Percentiles rank a stretch among this genome's conserved stretches.
Evolutionary conservation across 148 eudicot genomes (phyloP).

Genomic region (Fagopyrum tataricum): DNA sequence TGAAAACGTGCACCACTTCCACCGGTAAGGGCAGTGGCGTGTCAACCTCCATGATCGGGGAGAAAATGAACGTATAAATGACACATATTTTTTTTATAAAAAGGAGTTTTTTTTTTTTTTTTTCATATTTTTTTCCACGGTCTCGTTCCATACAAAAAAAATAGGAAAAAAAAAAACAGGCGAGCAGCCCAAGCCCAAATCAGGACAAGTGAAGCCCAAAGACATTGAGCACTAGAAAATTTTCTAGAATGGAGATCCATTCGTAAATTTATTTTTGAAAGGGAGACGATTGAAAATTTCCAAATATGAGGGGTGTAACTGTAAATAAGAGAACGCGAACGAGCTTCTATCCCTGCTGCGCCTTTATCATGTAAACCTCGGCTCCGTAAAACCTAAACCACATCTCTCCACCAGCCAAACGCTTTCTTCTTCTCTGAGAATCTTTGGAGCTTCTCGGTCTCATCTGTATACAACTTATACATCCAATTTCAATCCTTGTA

Average conservation of each 20-base stretch:
- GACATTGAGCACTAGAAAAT: not conserved
- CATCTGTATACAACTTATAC: not conserved
- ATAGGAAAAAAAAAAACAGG: not conserved
- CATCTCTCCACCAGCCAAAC: not conserved
- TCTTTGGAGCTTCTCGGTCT: not conserved
- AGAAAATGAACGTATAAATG: too few relatives aligned
- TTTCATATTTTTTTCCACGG: too few relatives aligned
- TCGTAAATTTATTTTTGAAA: not conserved
- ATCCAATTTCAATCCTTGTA: not conserved
- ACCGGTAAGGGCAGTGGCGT: too few relatives aligned
- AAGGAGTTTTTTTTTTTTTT: too few relatives aligned
- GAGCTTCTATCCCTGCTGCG: not conserved
- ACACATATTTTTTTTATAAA: too few relatives aligned
- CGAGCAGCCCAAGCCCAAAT: not conserved
- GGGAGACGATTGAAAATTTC: not conserved
- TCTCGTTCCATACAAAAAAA: too few relatives aligned
- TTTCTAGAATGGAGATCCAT: not conserved
- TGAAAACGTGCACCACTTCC: too few relatives aligned
- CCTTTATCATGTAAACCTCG: not conserved
- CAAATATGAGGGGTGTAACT: not conserved
- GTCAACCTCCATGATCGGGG: too few relatives aligned
- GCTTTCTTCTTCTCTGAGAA: not conserved
- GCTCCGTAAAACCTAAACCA: not conserved
- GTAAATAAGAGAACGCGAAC: not conserved
- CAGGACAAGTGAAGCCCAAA: not conserved